Evolutionary conservation across 805 yeast genomes (phyloP).

Genomic region (Diddensiella caesifluorescens): DNA sequence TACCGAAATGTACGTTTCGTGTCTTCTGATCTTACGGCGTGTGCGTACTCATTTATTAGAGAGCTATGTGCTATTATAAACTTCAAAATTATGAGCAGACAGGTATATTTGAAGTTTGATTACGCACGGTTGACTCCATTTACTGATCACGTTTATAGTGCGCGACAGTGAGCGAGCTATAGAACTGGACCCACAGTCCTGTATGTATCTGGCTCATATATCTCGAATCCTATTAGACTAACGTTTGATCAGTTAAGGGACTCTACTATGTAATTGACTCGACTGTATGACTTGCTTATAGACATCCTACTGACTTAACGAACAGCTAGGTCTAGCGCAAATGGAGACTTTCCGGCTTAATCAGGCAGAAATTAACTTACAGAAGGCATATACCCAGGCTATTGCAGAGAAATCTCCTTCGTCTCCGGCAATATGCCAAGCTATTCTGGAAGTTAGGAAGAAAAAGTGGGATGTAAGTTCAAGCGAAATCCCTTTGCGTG

Average conservation of each 20-base stretch:
- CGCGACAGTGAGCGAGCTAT: constrained; percentile 27
- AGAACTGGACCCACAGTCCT: constrained; percentile 22
- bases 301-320: constrained; percentile 1
- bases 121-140: background rate
- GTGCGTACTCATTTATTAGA: constrained; percentile 7
- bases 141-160: constrained; percentile 5
- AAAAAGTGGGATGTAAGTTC: constrained; percentile 22
- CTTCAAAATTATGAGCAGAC: constrained; percentile 23
- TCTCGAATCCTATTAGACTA: constrained; percentile 3
- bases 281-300: background rate
- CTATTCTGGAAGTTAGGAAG: constrained; percentile 24
- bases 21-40: background rate
- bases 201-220: constrained; percentile 10
- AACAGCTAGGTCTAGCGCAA: constrained; percentile 26
- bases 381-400: constrained; percentile 29
- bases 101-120: too few relatives aligned
- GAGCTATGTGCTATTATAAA: constrained; percentile 26
- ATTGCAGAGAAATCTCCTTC: constrained; percentile 27
- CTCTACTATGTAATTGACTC: constrained; percentile 20
- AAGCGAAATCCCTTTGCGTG: too few relatives aligned
- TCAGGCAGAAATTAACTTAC: constrained; percentile 25
- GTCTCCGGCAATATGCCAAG: constrained; percentile 22
- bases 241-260: constrained; percentile 22
- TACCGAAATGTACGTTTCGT: constrained; percentile 26
- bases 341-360: constrained; percentile 26